phyloP scores from a whole-genome alignment of 345 rosid genomes.

The Ceriops decandra region DNA sequence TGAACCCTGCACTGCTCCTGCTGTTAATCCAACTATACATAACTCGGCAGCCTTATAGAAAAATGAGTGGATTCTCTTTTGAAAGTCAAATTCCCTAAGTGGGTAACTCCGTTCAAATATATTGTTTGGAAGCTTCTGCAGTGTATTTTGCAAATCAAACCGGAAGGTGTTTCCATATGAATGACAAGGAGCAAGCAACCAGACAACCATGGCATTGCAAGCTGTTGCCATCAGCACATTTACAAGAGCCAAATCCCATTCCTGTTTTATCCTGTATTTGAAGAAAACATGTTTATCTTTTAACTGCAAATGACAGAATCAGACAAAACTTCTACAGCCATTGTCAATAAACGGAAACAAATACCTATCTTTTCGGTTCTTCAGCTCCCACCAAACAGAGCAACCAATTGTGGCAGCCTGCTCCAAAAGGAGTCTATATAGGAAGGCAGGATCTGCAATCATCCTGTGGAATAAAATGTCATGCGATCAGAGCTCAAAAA shows the following conservation, averaged over 20 bases:
- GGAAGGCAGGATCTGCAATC: slow-evolving; percentile 90
- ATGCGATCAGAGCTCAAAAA: slow-evolving; percentile 11
- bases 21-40: slow-evolving; percentile 65
- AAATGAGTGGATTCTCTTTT: slow-evolving; percentile 82
- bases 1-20: slow-evolving; percentile 84
- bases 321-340: not conserved
- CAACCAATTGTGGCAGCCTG: slow-evolving; percentile 82
- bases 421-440: slow-evolving; percentile 79
- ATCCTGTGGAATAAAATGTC: slow-evolving; percentile 48
- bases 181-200: slow-evolving; percentile 93
- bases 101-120: slow-evolving; percentile 89
- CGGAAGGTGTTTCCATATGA: slow-evolving; percentile 89
- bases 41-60: slow-evolving; percentile 87
- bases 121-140: slow-evolving; percentile 95
- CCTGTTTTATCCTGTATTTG: slow-evolving; percentile 63
- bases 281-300: slow-evolving; percentile 18
- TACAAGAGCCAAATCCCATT: slow-evolving; percentile 93
- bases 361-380: slow-evolving; percentile 81
- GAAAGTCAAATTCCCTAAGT: slow-evolving; percentile 79
- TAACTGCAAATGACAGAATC: slow-evolving; percentile 14
- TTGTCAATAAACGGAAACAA: not conserved
- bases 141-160: slow-evolving; percentile 87
- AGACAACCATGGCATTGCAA: slow-evolving; percentile 82
- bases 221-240: slow-evolving; percentile 76
- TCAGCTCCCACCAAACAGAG: slow-evolving; percentile 88